Evolutionary conservation across 805 yeast genomes (phyloP).

Genomic region (Kodamaea neixiangensis): DNA sequence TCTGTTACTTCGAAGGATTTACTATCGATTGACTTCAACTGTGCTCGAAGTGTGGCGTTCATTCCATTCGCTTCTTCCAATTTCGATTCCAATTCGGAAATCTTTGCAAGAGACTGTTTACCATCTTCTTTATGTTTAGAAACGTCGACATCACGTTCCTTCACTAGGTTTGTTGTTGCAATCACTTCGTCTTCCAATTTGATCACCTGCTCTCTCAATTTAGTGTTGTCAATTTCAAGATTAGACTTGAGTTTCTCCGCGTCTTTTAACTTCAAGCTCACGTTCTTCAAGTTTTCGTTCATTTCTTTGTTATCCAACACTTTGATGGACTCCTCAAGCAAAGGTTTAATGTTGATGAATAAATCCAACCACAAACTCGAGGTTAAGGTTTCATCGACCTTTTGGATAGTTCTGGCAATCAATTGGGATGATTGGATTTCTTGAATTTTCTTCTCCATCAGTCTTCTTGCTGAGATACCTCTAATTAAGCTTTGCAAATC

Average conservation of each 20-base stretch:
- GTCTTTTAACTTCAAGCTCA: constrained; percentile 47
- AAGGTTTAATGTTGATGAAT: constrained; percentile 70
- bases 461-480: constrained; percentile 60
- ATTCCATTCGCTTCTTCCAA: constrained; percentile 30
- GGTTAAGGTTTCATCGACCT: constrained; percentile 46
- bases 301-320: constrained; percentile 58
- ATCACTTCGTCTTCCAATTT: constrained; percentile 36
- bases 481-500: constrained; percentile 64
- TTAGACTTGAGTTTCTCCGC: constrained; percentile 31
- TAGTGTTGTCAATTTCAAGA: constrained; percentile 37
- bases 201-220: constrained; percentile 38
- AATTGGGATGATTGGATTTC: constrained; percentile 71
- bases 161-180: constrained; percentile 31
- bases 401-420: constrained; percentile 59
- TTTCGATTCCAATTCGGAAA: constrained; percentile 29
- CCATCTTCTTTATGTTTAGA: constrained; percentile 45
- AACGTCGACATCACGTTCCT: constrained; percentile 50
- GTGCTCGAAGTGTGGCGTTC: constrained; percentile 34
- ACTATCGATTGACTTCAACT: constrained; percentile 31
- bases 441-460: constrained; percentile 49
- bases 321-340: constrained; percentile 64
- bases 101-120: constrained; percentile 27
- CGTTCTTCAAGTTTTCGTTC: constrained; percentile 53
- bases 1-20: constrained; percentile 19
- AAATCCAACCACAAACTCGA: constrained; percentile 80